Evolutionary conservation across 2,329 filamentous ascomycete genomes (phyloP).

Genomic region (Zymoseptoria tritici): DNA sequence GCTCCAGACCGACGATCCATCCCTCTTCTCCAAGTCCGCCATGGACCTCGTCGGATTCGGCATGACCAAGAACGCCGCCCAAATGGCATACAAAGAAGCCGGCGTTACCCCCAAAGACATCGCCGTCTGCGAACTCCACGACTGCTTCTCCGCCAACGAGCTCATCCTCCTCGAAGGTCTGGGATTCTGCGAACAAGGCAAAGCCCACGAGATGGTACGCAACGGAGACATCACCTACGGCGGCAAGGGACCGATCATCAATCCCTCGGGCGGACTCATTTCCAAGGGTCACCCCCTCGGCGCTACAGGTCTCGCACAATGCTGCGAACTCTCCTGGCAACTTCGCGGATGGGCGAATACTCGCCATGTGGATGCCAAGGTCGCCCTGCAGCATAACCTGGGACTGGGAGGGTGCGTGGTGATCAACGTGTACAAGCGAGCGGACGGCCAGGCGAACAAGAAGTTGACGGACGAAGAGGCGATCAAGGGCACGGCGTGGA

Average conservation of each 20-base stretch:
- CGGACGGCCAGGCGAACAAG: slow-evolving; percentile 62
- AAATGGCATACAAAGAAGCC: slow-evolving; percentile 66
- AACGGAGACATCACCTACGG: slow-evolving; percentile 87
- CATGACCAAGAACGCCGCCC: slow-evolving; percentile 69
- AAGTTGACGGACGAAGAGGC: slow-evolving; percentile 57
- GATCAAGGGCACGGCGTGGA: slow-evolving; percentile 59
- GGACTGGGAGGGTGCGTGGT: slow-evolving; percentile 87
- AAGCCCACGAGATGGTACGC: slow-evolving; percentile 86
- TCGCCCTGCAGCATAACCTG: slow-evolving; percentile 84
- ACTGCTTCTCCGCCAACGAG: slow-evolving; percentile 95
- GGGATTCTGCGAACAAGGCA: slow-evolving; percentile 66
- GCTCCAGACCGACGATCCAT: slow-evolving; percentile 74
- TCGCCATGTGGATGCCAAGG: slow-evolving; percentile 58
- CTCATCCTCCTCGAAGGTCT: slow-evolving; percentile 85
- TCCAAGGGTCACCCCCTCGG: slow-evolving; percentile 94
- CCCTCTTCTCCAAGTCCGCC: slow-evolving; percentile 67
- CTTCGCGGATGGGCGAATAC: slow-evolving; percentile 90
- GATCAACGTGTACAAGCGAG: slow-evolving; percentile 78
- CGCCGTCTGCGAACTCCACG: slow-evolving; percentile 85
- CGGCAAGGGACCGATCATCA: slow-evolving; percentile 68
- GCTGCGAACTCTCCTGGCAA: slow-evolving; percentile 92
- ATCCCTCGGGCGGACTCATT: slow-evolving; percentile 89
- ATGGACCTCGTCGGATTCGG: slow-evolving; percentile 87
- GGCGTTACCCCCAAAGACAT: slow-evolving; percentile 59
- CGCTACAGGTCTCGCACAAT: slow-evolving; percentile 90